Evolutionary conservation across 768 basidiomycete species (phyloP).

Genomic region (Lyophyllum atratum): DNA sequence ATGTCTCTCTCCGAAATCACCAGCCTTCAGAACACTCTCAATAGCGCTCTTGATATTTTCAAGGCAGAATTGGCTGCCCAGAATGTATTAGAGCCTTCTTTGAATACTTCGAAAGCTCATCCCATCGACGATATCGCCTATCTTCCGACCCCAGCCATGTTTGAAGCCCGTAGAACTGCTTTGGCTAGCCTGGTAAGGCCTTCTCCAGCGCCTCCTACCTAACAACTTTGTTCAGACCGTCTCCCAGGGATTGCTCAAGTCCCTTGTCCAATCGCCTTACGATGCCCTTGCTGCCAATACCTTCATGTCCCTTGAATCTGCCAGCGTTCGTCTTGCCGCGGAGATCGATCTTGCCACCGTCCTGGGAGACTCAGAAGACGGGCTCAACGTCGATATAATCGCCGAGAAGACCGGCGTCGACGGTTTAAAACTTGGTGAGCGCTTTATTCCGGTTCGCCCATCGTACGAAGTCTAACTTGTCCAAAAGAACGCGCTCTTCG

Average conservation of each 20-base stretch:
- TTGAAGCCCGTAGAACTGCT: too few species aligned
- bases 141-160: too few species aligned
- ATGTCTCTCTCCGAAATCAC: too few species aligned
- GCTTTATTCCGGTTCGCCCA: conserved; percentile 14
- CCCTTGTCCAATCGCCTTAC: too few species aligned
- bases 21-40: conserved; percentile 40
- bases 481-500: conserved; percentile 33
- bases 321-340: conserved; percentile 34
- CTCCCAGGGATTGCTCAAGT: too few species aligned
- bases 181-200: too few species aligned
- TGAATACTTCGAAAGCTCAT: conserved; percentile 35
- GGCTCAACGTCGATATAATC: conserved; percentile 33
- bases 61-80: conserved; percentile 38
- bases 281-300: conserved; percentile 29
- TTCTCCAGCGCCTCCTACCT: too few species aligned
- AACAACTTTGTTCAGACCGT: too few species aligned
- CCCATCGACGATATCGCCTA: conserved; percentile 39
- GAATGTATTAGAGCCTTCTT: conserved; percentile 35
- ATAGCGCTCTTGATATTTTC: conserved; percentile 38
- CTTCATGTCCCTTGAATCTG: conserved; percentile 33
- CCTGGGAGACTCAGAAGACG: conserved; percentile 35
- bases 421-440: conserved; percentile 28
- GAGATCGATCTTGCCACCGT: conserved; percentile 34
- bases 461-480: not conserved
- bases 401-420: conserved; percentile 34